phyloP scores from a whole-genome alignment of 2,329 filamentous ascomycete species.

The Didymella sp. region DNA sequence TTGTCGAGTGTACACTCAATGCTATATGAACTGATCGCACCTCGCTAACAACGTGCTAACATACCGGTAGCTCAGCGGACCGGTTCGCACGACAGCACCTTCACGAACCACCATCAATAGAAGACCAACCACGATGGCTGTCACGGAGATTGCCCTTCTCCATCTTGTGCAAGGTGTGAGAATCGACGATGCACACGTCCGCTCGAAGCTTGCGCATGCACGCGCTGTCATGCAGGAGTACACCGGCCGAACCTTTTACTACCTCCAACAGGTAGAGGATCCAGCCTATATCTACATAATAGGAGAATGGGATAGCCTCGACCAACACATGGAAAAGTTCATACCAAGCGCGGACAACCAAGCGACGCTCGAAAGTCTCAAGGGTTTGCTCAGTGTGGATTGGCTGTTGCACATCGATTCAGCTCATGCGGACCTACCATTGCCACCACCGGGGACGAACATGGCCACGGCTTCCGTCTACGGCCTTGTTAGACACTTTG shows the following conservation, averaged over 20 bases:
- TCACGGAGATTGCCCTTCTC: constrained; percentile 58
- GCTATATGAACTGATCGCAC: background rate
- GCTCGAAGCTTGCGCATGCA: constrained; percentile 46
- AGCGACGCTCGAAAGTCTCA: constrained; percentile 46
- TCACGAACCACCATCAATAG: background rate
- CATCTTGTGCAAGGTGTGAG: constrained; percentile 41
- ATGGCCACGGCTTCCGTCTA: constrained; percentile 25
- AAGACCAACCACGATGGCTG: constrained; percentile 37
- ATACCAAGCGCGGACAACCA: constrained; percentile 54
- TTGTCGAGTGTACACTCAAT: background rate
- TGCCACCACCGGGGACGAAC: constrained; percentile 22
- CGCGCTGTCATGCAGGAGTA: constrained; percentile 49
- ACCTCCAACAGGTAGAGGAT: constrained; percentile 55
- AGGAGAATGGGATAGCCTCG: constrained; percentile 55
- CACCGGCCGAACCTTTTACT: constrained; percentile 49
- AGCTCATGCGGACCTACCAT: constrained; percentile 42
- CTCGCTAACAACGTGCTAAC: background rate
- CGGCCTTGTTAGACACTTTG: constrained; percentile 46
- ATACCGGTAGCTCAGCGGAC: background rate
- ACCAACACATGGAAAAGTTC: constrained; percentile 53
- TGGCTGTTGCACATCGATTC: constrained; percentile 56
- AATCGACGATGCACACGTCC: constrained; percentile 29
- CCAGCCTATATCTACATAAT: constrained; percentile 53
- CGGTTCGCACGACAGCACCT: background rate
- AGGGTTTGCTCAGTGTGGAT: constrained; percentile 49